Percentiles rank a stretch among this genome's conserved stretches.
Conservation (phyloP, 2,329 filamentous ascomycete species). For the Hypomyces rosellus region DNA sequence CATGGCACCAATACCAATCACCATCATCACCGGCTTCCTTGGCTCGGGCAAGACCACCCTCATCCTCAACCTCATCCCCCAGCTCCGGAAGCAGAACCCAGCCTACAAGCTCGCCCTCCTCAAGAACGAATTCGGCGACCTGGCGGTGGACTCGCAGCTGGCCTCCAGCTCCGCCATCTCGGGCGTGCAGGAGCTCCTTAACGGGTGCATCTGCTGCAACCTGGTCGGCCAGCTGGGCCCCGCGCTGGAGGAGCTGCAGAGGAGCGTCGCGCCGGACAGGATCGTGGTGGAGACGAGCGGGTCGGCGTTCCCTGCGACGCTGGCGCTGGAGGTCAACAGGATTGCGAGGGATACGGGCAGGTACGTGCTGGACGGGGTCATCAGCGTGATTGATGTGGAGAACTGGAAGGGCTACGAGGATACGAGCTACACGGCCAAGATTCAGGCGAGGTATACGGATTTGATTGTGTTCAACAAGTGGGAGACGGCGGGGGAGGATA, state of each 20-base stretch:
- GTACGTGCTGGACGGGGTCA: constrained; percentile 78
- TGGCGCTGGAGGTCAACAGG: constrained; percentile 85
- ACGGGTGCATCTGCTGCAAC: constrained; percentile 98
- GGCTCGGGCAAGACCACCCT: constrained; percentile 95
- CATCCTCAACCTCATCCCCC: constrained; percentile 87
- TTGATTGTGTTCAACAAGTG: constrained; percentile 91
- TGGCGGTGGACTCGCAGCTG: constrained; percentile 89
- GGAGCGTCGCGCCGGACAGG: constrained; percentile 58
- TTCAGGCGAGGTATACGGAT: constrained; percentile 87
- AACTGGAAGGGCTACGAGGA: constrained; percentile 94
- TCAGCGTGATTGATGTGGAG: constrained; percentile 88
- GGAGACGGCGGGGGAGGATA: constrained; percentile 67
- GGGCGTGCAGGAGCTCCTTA: constrained; percentile 86
- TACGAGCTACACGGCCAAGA: constrained; percentile 78
- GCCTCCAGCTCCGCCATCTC: constrained; percentile 76
- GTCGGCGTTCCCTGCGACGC: constrained; percentile 78
- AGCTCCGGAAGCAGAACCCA: constrained; percentile 67
- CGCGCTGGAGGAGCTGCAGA: constrained; percentile 68
- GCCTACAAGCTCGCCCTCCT: constrained; percentile 84
- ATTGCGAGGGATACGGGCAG: constrained; percentile 60
- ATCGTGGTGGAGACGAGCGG: constrained; percentile 94
- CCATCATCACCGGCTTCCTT: constrained; percentile 92
- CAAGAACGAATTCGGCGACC: constrained; percentile 96
- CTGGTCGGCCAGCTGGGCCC: constrained; percentile 84
- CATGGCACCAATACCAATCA: constrained; percentile 76